Base-by-base conservation (phyloP, 768 basidiomycete genomes). In the Tulasnella sp. region DNA sequence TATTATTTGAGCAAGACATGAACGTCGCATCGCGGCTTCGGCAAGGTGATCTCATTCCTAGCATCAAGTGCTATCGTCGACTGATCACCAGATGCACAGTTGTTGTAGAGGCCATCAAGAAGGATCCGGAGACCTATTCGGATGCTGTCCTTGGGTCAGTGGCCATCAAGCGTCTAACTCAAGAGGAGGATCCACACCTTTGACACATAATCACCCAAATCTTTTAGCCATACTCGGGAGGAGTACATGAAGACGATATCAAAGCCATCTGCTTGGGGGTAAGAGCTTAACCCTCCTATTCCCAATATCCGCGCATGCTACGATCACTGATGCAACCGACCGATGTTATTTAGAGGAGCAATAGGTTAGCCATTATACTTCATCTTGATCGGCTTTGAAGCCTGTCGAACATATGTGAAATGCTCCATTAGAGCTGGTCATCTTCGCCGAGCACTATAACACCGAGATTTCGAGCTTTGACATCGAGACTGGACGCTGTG, bases 381-480 rank as follows among this genome's bases (percentile, higher is more conserved):
- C 42, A 23, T 19, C 17, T 43, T 30, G 11, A 38, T 41, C 52
- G 3, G n/a, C 8, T 43, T 34, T 55, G 19, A 54, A n/a, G 7
- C 5, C 32, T 4, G 24, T 23, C 2, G 19, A 19, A 30, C 45
- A 42, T n/a, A 30, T 38, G 34, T 15, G 7, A 38, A 3, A 23
- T 27, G 41, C 41, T 13, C 41, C 52, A 13, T 8, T 56, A 72
- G 75, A 78, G 63, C 82, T 98, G 2, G 75, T 83, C 5, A 81
- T 97, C 63, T 83, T 98, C 61, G 83, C 94, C 2, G 74, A 80
- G 7, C 83, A 95, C 70, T 96, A 84, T 69, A 72, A 73, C 24
- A 85, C 88, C 1, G 94, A 96, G 71, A 95, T 98, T 38, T 82
- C 84, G 1, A 89, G 86, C 63, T 77, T 95, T 59, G 94, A 97